Evolutionary conservation across 192 early-diverging fungal genomes (phyloP), one percentile per base, ranked within the genome.

Genomic region (Lobosporangium transversale): DNA sequence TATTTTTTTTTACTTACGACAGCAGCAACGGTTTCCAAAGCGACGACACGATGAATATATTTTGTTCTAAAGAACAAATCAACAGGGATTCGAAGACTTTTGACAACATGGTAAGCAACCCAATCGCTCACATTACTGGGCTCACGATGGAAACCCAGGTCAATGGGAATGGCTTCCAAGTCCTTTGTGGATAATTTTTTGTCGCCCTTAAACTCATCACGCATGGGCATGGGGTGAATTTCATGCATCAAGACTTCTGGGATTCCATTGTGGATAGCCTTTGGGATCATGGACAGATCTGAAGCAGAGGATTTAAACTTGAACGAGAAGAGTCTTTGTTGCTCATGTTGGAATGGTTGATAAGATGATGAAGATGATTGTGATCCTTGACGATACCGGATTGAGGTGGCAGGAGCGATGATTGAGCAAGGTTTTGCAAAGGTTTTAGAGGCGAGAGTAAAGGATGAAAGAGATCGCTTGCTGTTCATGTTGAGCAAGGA

Each of bases 21-120:
- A 17, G 88, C 90, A 11, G 91, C 89, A 18, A 94, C 84, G 0
- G 89, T 91, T 53, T 91, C 92, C 5, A 94, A 83, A 82, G 92
- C 89, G 18, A 95, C 92, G 4, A 88, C 90, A 57, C 92, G 86
- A 68, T 91, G 89, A 43, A 92, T 82, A 57, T 93, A 91, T 80
- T 95, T 89, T 63, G 83, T 85, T 44, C 87, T 79, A 74, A 93
- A 93, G 65, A 91, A 91, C 15, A 84, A 62, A 68, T 94, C 92
- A 0, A 87, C 84, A 1, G 89, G 87, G 29, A 84, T 70, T 27
- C 91, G 84, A 20, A 92, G 79, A 11, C 74, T 63, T 61, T 90
- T 92, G 29, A 94, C 91, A 8, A 85, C 67, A 35, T 75, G 74
- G 37, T 85, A 84, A 1, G 93, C 91, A 7, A 92, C n/a, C 65